Evolutionary conservation across 257 asterid species (phyloP).

Genomic region (Hygrophila difformis): DNA sequence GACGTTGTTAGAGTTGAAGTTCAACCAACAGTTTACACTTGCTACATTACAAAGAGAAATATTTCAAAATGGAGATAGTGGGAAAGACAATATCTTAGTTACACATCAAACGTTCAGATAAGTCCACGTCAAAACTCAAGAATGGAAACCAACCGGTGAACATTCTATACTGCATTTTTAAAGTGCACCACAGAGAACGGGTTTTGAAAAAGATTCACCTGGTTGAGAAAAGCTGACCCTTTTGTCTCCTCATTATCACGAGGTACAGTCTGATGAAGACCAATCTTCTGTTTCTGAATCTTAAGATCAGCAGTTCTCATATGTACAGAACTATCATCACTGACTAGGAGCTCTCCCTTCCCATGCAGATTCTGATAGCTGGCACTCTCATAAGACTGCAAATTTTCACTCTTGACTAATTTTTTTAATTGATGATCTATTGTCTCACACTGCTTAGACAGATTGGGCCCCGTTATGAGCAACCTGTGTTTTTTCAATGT

Average conservation of each 20-base stretch:
- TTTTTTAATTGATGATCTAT: constrained; percentile 16
- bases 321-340: constrained; percentile 21
- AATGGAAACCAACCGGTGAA: not conserved
- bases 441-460: constrained; percentile 20
- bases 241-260: constrained; percentile 39
- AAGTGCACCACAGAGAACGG: constrained; percentile 1
- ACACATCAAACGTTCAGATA: not conserved
- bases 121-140: not conserved
- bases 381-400: constrained; percentile 18
- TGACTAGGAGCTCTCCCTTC: constrained; percentile 20
- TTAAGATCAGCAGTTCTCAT: constrained; percentile 16
- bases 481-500: constrained; percentile 49
- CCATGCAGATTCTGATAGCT: constrained; percentile 27
- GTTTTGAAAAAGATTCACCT: constrained; percentile 41
- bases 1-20: too few relatives aligned
- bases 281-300: constrained; percentile 23
- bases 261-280: constrained; percentile 22
- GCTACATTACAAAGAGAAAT: too few relatives aligned
- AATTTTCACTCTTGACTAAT: constrained; percentile 26
- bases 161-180: not conserved
- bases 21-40: too few relatives aligned
- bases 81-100: not conserved
- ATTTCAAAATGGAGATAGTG: too few relatives aligned
- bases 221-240: constrained; percentile 68
- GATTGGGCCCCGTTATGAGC: constrained; percentile 42